phyloP scores from a whole-genome alignment of 768 basidiomycete species.

The Naganishia antarctica region DNA sequence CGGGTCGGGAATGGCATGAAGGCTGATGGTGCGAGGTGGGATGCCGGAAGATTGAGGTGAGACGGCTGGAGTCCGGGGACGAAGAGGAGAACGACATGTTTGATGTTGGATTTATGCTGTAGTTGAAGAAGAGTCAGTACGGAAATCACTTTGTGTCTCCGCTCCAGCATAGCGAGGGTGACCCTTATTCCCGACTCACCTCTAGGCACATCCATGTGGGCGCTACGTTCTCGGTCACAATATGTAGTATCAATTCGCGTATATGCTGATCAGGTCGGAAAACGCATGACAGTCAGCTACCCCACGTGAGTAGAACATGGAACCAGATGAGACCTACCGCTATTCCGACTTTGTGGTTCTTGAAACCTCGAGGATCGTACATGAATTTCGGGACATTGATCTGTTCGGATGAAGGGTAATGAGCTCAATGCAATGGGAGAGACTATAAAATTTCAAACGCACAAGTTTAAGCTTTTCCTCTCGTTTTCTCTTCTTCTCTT shows the following conservation, averaged over 20 bases:
- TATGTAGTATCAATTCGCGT: conserved; percentile 75
- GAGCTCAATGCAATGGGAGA: too few relatives aligned
- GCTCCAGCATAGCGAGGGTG: too few relatives aligned
- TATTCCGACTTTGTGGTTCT: conserved; percentile 27
- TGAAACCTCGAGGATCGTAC: conserved; percentile 20
- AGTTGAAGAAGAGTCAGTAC: neutral
- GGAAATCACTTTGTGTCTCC: too few relatives aligned
- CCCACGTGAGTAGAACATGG: too few relatives aligned
- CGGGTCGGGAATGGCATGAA: conserved; percentile 57
- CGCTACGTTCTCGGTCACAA: conserved; percentile 74
- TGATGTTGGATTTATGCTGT: conserved; percentile 68
- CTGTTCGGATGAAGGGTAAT: neutral
- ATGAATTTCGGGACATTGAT: conserved; percentile 26
- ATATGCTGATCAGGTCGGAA: conserved; percentile 63
- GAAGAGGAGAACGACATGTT: conserved; percentile 72
- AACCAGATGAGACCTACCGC: too few relatives aligned
- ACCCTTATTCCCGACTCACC: conserved; percentile 57
- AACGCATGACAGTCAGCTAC: too few relatives aligned
- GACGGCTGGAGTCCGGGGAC: conserved; percentile 76
- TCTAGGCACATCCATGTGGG: conserved; percentile 82
- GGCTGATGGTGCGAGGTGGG: conserved; percentile 55
- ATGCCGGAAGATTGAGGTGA: conserved; percentile 62
- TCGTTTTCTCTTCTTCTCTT: conserved; percentile 52
- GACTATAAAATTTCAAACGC: conserved; percentile 56
- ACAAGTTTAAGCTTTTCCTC: conserved; percentile 66